Percentiles rank a stretch among this genome's conserved stretches.
These are phyloP conservation scores for Apiospora pterosperma DNA, from an alignment of 2,329 filamentous ascomycete genomes.

Conservation along the genomic window DNA sequence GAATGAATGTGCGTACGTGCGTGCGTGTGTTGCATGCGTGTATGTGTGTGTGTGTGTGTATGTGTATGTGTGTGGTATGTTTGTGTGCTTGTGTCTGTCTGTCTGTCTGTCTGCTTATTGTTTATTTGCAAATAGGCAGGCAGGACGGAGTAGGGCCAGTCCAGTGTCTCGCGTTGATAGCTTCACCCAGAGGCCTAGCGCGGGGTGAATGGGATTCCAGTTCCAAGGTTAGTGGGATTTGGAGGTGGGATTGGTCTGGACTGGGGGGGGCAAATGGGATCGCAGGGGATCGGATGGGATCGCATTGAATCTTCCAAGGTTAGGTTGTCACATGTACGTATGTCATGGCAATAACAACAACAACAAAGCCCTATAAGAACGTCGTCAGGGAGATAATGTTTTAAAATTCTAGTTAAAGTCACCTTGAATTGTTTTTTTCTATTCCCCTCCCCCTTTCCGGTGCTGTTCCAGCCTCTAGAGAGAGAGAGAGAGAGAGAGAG, in stretches of 20 bases:
- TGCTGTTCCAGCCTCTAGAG: no score
- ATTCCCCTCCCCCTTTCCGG: no score
- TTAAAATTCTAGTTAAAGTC: no score
- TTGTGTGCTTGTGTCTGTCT: neutral
- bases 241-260: neutral
- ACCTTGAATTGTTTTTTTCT: neutral
- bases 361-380: neutral
- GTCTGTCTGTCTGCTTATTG: neutral
- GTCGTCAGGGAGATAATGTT: neutral
- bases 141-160: neutral
- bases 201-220: neutral
- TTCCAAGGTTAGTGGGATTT: neutral
- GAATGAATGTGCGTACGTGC: neutral
- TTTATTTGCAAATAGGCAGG: no score
- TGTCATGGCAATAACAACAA: neutral
- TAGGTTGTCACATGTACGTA: neutral
- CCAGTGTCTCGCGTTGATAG: neutral
- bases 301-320: neutral
- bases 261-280: neutral
- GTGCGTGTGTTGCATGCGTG: neutral
- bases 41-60: neutral
- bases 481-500: no score
- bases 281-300: no score
- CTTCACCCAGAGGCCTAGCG: neutral
- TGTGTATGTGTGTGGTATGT: neutral